These are phyloP conservation scores for Leccinum uliginosum DNA, from an alignment of 768 basidiomycete species.

Conservation along the genomic window DNA sequence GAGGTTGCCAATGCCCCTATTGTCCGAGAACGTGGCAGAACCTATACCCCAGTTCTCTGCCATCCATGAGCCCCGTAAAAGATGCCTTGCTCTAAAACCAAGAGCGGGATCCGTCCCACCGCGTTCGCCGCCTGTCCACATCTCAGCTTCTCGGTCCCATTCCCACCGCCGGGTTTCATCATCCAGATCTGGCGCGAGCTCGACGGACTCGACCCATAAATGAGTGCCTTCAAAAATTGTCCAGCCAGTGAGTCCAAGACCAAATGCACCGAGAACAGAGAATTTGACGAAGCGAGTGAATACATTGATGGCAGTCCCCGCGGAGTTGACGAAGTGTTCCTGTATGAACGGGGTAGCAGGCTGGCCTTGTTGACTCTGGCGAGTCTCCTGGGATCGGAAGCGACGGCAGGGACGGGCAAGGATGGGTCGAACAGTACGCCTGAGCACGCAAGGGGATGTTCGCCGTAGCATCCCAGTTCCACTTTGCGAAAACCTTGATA, in stretches of 20 bases:
- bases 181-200: constrained; percentile 44
- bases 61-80: constrained; percentile 69
- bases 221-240: constrained; percentile 55
- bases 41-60: constrained; percentile 61
- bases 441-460: constrained; percentile 3
- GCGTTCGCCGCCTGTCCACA: constrained; percentile 53
- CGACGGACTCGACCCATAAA: constrained; percentile 59
- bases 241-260: constrained; percentile 41
- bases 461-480: constrained; percentile 19
- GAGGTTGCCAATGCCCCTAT: constrained; percentile 34
- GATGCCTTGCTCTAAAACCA: constrained; percentile 56
- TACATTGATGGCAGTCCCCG: constrained; percentile 39
- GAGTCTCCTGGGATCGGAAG: constrained; percentile 15
- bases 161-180: constrained; percentile 55
- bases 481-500: too few relatives aligned
- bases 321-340: constrained; percentile 33
- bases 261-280: constrained; percentile 42
- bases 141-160: constrained; percentile 61
- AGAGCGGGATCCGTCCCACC: constrained; percentile 75
- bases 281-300: constrained; percentile 47
- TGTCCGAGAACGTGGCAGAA: constrained; percentile 34
- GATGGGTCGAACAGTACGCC: constrained; percentile 4
- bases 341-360: constrained; percentile 19
- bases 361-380: constrained; percentile 5
- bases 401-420: constrained; percentile 6